Conservation (phyloP, 2,329 filamentous ascomycete genomes). For the Ophiocordyceps robertsii region DNA sequence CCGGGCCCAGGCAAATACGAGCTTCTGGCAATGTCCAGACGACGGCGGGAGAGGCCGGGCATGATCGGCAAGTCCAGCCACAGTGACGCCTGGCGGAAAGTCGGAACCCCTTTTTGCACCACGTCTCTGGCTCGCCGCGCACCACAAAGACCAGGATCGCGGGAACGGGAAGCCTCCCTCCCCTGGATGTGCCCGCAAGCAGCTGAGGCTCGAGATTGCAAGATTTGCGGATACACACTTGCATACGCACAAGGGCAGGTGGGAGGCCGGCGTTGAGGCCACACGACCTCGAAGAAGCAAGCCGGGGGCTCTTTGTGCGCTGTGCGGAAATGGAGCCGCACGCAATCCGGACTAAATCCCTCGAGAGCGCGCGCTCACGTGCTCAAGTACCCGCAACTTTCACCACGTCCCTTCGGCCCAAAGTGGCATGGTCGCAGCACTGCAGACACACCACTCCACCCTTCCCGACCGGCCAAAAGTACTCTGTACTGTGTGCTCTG, state of each 20-base stretch:
- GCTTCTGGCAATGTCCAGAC: too few relatives aligned
- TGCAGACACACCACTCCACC: too few relatives aligned
- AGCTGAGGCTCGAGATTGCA: not conserved
- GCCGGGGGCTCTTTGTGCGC: not conserved
- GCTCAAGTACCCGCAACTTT: not conserved
- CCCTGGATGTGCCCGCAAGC: too few relatives aligned
- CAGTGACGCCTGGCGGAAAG: not conserved
- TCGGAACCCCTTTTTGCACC: too few relatives aligned
- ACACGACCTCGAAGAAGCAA: not conserved
- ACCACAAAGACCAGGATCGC: too few relatives aligned
- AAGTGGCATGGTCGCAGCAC: not conserved
- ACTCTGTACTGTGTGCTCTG: too few relatives aligned
- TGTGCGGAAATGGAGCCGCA: not conserved
- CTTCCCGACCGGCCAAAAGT: too few relatives aligned
- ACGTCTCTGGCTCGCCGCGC: too few relatives aligned
- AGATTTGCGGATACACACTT: too few relatives aligned
- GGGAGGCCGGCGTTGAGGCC: not conserved
- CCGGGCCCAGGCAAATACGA: not conserved
- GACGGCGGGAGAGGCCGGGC: too few relatives aligned
- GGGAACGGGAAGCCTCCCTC: too few relatives aligned
- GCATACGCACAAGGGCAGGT: not conserved
- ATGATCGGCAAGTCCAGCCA: not conserved
- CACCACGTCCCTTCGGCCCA: not conserved
- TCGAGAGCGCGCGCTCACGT: not conserved
- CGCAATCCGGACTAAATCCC: slow-evolving; percentile 4